Evolutionary conservation across 2,329 filamentous ascomycete species (phyloP).

Genomic region (Aspergillaceae sp.): DNA sequence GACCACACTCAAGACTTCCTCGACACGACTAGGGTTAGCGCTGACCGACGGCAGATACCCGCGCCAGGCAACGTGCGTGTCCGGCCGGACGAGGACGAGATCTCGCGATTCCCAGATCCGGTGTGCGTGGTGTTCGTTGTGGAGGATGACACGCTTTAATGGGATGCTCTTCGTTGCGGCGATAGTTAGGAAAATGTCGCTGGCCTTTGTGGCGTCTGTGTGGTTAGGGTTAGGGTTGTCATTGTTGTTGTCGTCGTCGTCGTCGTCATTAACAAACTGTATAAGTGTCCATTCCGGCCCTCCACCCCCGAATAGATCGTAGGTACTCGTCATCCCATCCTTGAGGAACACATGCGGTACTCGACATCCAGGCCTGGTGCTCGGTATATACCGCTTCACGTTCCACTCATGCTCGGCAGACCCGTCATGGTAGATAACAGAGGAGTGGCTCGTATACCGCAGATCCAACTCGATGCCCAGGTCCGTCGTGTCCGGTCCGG

Average conservation of each 20-base stretch:
- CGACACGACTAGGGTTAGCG: neutral
- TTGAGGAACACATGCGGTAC: slow-evolving; percentile 25
- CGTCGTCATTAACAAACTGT: slow-evolving; percentile 8
- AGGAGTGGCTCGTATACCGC: slow-evolving; percentile 10
- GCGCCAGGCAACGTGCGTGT: slow-evolving; percentile 23
- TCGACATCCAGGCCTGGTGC: slow-evolving; percentile 22
- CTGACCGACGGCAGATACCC: neutral
- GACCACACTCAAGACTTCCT: neutral
- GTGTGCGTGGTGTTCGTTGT: slow-evolving; percentile 12
- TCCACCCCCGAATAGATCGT: slow-evolving; percentile 17
- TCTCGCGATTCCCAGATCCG: slow-evolving; percentile 16
- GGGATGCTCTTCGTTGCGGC: slow-evolving; percentile 1
- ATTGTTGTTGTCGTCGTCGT: too few relatives aligned
- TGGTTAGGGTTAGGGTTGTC: neutral
- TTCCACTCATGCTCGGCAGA: slow-evolving; percentile 10
- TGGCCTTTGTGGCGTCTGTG: neutral
- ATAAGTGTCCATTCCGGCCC: slow-evolving; percentile 12
- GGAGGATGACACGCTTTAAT: slow-evolving; percentile 3
- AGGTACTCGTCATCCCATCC: slow-evolving; percentile 17
- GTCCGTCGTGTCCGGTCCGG: slow-evolving; percentile 9
- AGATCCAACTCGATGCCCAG: slow-evolving; percentile 16
- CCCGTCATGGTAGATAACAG: slow-evolving; percentile 8
- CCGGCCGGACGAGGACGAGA: slow-evolving; percentile 19
- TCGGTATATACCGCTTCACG: slow-evolving; percentile 14
- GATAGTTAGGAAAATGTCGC: neutral